Conservation (phyloP, 139 green algal genomes). For the Chlorokybus atmophyticus region DNA sequence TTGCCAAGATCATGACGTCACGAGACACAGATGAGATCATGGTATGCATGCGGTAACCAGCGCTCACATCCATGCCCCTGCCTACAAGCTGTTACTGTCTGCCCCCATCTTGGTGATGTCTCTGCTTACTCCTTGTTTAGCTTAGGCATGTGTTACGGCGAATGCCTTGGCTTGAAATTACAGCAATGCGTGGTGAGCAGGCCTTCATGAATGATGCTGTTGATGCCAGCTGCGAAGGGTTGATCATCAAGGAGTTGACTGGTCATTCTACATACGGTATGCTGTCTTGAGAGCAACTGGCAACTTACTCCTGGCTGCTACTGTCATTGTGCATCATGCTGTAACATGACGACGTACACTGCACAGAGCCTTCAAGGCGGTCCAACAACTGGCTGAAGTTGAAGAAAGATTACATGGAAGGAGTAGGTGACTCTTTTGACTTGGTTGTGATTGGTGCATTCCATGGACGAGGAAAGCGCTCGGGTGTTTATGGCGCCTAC, state of each 20-base stretch:
- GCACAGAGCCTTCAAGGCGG: constrained; percentile 76
- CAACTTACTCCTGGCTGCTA: too few relatives aligned
- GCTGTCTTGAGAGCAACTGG: too few relatives aligned
- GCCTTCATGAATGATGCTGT: constrained; percentile 78
- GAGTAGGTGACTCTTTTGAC: constrained; percentile 87
- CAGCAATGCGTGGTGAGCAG: too few relatives aligned
- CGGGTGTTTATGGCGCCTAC: constrained; percentile 79
- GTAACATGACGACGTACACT: too few relatives aligned
- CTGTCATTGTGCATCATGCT: too few relatives aligned
- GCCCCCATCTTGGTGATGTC: too few relatives aligned
- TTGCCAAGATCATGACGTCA: constrained; percentile 61
- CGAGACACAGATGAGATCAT: constrained; percentile 72
- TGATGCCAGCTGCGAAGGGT: constrained; percentile 70
- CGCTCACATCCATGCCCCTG: too few relatives aligned
- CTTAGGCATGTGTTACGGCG: too few relatives aligned
- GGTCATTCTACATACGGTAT: constrained; percentile 75
- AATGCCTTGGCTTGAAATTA: too few relatives aligned
- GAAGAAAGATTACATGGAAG: constrained; percentile 98
- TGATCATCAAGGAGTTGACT: constrained; percentile 80
- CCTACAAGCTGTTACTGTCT: too few relatives aligned
- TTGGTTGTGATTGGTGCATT: constrained; percentile 70
- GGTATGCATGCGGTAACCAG: too few relatives aligned
- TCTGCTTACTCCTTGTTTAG: too few relatives aligned
- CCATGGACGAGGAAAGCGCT: constrained; percentile 50
- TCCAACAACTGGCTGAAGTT: constrained; percentile 87